Percentiles rank a stretch among this genome's conserved stretches.
Conservation (phyloP, 345 rosid genomes). For the Bruguiera sexangula region DNA sequence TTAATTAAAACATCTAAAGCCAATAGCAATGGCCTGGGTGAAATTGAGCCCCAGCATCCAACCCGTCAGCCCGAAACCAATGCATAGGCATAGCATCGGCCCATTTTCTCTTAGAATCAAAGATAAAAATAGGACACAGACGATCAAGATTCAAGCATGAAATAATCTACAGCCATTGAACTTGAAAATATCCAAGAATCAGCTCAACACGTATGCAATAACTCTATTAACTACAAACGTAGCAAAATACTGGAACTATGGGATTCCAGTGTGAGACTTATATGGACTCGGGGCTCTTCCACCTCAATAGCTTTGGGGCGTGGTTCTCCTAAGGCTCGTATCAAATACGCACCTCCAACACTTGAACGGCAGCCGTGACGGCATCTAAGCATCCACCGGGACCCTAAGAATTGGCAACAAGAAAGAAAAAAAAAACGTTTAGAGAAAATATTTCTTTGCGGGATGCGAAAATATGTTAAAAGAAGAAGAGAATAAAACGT, state of each 20-base stretch:
- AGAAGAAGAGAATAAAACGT: neutral
- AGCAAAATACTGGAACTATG: too few relatives aligned
- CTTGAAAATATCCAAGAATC: too few relatives aligned
- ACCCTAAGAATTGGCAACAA: constrained; percentile 34
- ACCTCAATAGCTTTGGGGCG: too few relatives aligned
- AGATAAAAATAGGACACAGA: neutral
- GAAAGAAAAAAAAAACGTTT: neutral
- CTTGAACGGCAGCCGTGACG: constrained; percentile 79
- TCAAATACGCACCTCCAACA: constrained; percentile 60
- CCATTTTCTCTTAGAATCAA: neutral
- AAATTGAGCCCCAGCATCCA: constrained; percentile 4
- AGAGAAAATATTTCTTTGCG: neutral
- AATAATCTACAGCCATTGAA: too few relatives aligned
- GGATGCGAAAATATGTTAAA: too few relatives aligned
- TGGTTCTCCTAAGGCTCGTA: too few relatives aligned
- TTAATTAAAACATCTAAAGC: too few relatives aligned
- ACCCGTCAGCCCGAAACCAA: neutral
- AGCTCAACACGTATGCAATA: too few relatives aligned
- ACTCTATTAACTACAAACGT: too few relatives aligned
- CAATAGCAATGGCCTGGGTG: constrained; percentile 2
- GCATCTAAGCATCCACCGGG: constrained; percentile 71
- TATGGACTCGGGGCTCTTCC: too few relatives aligned
- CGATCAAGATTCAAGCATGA: too few relatives aligned
- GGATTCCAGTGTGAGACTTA: too few relatives aligned
- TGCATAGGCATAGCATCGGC: neutral